Conservation (phyloP, 2,329 filamentous ascomycete genomes). For the Clonostachys solani region DNA sequence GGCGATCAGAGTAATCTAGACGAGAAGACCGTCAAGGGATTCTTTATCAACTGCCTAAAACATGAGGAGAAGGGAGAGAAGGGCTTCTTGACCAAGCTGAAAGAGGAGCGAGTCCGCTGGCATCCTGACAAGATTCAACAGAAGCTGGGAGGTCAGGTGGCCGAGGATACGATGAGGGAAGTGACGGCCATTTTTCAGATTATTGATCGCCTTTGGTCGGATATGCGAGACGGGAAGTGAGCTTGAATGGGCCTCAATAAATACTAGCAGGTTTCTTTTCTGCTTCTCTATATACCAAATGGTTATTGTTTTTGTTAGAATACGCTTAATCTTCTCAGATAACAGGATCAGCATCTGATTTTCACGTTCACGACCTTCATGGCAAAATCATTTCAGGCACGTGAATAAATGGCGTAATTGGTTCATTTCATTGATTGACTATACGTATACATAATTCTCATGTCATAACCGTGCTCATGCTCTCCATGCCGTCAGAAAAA, state of each 20-base stretch:
- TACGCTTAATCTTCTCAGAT: background rate
- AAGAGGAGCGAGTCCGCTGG: constrained; percentile 86
- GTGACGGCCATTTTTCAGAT: constrained; percentile 92
- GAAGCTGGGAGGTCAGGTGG: constrained; percentile 69
- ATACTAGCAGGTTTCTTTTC: background rate
- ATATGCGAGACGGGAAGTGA: constrained; percentile 32
- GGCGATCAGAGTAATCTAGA: constrained; percentile 50
- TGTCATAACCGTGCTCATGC: background rate
- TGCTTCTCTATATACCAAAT: background rate
- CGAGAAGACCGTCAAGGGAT: constrained; percentile 59
- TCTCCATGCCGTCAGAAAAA: background rate
- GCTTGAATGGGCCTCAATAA: background rate
- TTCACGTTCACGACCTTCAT: background rate
- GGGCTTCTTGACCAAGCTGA: constrained; percentile 52
- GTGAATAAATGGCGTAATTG: background rate
- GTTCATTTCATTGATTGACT: background rate
- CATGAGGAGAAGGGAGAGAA: constrained; percentile 36
- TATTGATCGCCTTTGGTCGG: constrained; percentile 76
- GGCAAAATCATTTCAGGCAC: background rate
- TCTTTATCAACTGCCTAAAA: constrained; percentile 53
- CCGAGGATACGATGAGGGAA: constrained; percentile 66
- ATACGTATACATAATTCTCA: background rate
- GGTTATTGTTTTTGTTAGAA: background rate
- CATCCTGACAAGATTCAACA: constrained; percentile 98
- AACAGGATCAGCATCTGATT: background rate